Evolutionary conservation across 2,329 filamentous ascomycete species (phyloP).

Genomic region (Talaromyces sp.): DNA sequence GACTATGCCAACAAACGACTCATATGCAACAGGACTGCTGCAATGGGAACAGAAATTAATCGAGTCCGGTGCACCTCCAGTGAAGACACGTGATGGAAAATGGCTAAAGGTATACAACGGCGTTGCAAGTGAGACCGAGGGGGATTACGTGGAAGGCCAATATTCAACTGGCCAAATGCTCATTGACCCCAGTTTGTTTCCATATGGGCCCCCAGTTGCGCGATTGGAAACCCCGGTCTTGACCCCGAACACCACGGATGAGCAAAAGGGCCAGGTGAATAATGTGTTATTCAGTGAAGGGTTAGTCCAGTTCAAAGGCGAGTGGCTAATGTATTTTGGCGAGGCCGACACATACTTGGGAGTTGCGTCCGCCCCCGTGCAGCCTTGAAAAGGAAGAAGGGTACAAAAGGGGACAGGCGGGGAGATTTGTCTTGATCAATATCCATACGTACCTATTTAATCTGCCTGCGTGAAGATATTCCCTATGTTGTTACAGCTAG

Average conservation of each 20-base stretch:
- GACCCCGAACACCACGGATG: slow-evolving; percentile 19
- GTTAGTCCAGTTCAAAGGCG: slow-evolving; percentile 27
- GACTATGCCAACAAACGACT: slow-evolving; percentile 14
- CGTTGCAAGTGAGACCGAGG: slow-evolving; percentile 13
- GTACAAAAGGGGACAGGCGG: neutral
- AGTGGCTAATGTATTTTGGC: slow-evolving; percentile 29
- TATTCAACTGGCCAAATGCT: slow-evolving; percentile 31
- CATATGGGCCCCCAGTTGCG: slow-evolving; percentile 20
- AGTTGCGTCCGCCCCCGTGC: neutral
- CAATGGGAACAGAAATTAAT: slow-evolving; percentile 28
- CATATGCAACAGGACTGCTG: slow-evolving; percentile 21
- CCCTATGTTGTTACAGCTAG: no score
- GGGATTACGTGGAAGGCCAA: slow-evolving; percentile 20
- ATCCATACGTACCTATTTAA: no score
- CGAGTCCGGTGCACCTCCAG: slow-evolving; percentile 25
- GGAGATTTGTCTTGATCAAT: no score
- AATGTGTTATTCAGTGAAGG: slow-evolving; percentile 28
- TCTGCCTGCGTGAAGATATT: no score
- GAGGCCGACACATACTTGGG: slow-evolving; percentile 15
- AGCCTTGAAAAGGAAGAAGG: neutral
- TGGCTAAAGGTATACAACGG: slow-evolving; percentile 29
- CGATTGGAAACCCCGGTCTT: slow-evolving; percentile 25
- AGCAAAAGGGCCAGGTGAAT: slow-evolving; percentile 27
- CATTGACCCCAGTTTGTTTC: slow-evolving; percentile 21
- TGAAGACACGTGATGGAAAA: slow-evolving; percentile 28